phyloP scores from a whole-genome alignment of 2,329 filamentous ascomycete species.

The Cladophialophora psammophila region DNA sequence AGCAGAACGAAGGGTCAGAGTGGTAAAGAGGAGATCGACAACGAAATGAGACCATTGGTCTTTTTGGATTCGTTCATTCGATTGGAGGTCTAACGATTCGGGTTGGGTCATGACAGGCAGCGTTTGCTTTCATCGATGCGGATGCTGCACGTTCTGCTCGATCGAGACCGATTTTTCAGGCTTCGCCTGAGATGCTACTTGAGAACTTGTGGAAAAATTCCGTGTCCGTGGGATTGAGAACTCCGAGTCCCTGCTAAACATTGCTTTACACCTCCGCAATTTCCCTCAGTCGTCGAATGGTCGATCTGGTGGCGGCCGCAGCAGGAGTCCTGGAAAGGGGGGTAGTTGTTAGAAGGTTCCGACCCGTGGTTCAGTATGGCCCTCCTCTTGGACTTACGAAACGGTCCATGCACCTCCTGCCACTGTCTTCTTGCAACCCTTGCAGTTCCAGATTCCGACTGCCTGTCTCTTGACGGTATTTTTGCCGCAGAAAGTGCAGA shows the following conservation, averaged over 20 bases:
- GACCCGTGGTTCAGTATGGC: neutral
- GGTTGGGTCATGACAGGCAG: conserved; percentile 26
- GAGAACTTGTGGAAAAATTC: conserved; percentile 24
- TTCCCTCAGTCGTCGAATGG: conserved; percentile 95
- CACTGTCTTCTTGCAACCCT: conserved; percentile 90
- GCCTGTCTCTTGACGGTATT: conserved; percentile 87
- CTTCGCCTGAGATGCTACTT: conserved; percentile 24
- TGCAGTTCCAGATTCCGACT: conserved; percentile 97
- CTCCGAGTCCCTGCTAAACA: conserved; percentile 35
- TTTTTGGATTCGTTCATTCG: conserved; percentile 31
- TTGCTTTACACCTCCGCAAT: conserved; percentile 79
- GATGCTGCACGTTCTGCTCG: conserved; percentile 28
- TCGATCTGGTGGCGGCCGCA: conserved; percentile 92
- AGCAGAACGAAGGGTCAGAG: neutral
- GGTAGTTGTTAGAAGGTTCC: conserved; percentile 17
- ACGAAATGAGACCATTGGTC: conserved; percentile 3
- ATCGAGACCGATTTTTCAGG: conserved; percentile 25
- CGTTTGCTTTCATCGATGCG: conserved; percentile 30
- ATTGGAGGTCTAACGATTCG: conserved; percentile 40
- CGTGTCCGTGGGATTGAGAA: conserved; percentile 23
- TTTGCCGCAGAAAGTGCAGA: conserved; percentile 99
- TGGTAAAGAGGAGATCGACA: conserved; percentile 12
- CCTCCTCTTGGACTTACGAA: conserved; percentile 73
- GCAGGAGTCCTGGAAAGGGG: conserved; percentile 75
- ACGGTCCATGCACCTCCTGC: conserved; percentile 94